Conservation (phyloP, 2,329 filamentous ascomycete genomes). For the Aureobasidium sp. region DNA sequence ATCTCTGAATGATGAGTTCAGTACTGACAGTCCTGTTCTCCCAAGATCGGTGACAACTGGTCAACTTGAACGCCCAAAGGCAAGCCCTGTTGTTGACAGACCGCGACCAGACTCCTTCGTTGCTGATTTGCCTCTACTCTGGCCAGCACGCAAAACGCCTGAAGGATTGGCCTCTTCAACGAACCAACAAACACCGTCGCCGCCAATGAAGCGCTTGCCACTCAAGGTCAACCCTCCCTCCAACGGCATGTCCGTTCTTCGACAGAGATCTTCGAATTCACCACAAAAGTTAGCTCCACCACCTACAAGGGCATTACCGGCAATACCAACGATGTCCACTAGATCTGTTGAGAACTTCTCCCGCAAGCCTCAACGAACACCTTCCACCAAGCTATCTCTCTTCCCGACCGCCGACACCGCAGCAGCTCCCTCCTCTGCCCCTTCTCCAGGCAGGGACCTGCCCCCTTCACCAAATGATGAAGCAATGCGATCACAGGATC, state of each 20-base stretch:
- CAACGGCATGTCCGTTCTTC: not conserved
- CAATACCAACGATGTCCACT: slow-evolving; percentile 5
- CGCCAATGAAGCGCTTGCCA: slow-evolving; percentile 3
- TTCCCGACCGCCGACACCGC: slow-evolving; percentile 17
- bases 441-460: not conserved
- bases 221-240: slow-evolving; percentile 2
- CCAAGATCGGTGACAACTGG: slow-evolving; percentile 2
- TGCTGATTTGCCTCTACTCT: slow-evolving; percentile 22
- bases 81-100: slow-evolving; percentile 4
- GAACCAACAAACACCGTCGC: not conserved
- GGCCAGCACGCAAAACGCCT: not conserved
- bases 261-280: not conserved
- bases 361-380: slow-evolving; percentile 4
- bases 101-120: slow-evolving; percentile 24
- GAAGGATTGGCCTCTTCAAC: not conserved
- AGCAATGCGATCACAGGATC: slow-evolving; percentile 1
- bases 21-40: not conserved
- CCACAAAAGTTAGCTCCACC: not conserved
- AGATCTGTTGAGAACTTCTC: slow-evolving; percentile 7
- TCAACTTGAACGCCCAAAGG: not conserved
- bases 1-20: not conserved
- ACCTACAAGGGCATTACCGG: slow-evolving; percentile 1
- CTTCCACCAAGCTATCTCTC: slow-evolving; percentile 21
- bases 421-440: slow-evolving; percentile 5
- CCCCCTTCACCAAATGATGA: not conserved